phyloP scores from a whole-genome alignment of 2,329 filamentous ascomycete species.

The Penicillium fuscoglaucum region DNA sequence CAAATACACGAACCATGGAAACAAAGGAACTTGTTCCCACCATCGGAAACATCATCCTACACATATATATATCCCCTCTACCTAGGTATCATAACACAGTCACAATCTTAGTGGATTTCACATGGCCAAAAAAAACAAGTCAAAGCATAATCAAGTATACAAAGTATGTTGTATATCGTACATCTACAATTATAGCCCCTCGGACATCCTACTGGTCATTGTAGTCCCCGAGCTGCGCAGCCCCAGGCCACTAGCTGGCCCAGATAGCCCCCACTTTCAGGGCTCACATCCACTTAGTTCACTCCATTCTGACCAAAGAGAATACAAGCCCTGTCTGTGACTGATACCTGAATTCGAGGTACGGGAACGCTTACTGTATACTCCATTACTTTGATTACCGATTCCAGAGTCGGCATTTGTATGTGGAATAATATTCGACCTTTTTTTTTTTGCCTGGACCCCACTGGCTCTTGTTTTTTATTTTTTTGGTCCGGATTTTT shows the following conservation, averaged over 20 bases:
- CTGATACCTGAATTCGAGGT: constrained; percentile 15
- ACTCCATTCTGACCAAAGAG: constrained; percentile 23
- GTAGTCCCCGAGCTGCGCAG: constrained; percentile 16
- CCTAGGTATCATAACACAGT: too few relatives aligned
- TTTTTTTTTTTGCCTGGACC: background rate
- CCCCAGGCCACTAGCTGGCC: constrained; percentile 9
- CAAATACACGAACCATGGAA: background rate
- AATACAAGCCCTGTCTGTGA: constrained; percentile 19
- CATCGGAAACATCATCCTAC: background rate
- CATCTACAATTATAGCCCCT: background rate
- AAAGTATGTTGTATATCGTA: background rate
- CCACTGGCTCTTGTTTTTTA: background rate
- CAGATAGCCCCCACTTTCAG: constrained; percentile 26
- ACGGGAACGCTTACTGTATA: constrained; percentile 13
- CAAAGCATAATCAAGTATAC: background rate
- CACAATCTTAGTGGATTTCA: background rate
- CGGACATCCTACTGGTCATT: background rate
- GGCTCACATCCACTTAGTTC: constrained; percentile 31
- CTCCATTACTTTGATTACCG: constrained; percentile 5
- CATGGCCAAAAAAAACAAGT: background rate
- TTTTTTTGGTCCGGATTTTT: constrained; percentile 3
- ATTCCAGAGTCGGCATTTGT: background rate
- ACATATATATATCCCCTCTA: background rate
- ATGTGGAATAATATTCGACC: background rate
- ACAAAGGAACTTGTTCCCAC: background rate